A percentile compares a stretch with the other conserved stretches of the same genome.
phyloP scores from a whole-genome alignment of 2,329 filamentous ascomycete genomes.

The Aureobasidium sp. region DNA sequence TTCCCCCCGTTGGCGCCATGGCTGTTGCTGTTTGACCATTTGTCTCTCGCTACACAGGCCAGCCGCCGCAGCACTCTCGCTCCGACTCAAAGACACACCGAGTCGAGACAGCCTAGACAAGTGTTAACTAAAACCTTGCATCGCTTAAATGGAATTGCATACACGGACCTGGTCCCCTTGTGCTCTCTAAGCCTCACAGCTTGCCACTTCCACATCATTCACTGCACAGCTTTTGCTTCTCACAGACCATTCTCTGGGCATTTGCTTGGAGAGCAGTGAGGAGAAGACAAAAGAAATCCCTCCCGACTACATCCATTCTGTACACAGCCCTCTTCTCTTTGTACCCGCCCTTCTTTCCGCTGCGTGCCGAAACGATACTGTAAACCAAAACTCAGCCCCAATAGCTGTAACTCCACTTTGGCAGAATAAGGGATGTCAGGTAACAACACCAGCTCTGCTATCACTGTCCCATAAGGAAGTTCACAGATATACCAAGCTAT shows the following conservation, averaged over 20 bases:
- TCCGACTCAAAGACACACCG: neutral
- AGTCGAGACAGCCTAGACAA: neutral
- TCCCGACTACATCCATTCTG: neutral
- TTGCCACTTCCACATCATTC: neutral
- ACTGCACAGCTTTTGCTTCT: neutral
- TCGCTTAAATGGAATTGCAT: neutral
- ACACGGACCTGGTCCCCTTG: neutral
- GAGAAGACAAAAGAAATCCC: neutral
- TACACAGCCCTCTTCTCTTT: neutral
- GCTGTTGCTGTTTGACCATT: neutral
- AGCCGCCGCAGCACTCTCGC: neutral
- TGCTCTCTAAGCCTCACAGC: neutral
- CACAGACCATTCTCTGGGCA: neutral
- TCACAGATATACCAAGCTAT: neutral
- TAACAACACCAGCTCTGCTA: neutral
- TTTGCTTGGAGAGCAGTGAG: neutral
- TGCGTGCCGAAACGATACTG: no score
- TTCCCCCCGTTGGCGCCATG: neutral
- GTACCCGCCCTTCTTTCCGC: neutral
- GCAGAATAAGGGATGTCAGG: neutral
- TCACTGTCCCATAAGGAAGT: neutral
- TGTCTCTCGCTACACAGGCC: neutral
- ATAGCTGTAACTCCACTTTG: neutral
- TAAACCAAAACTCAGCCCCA: neutral
- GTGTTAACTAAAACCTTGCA: neutral